Conservation (phyloP, 306 rosid species). For the Vachellia collinsii region DNA sequence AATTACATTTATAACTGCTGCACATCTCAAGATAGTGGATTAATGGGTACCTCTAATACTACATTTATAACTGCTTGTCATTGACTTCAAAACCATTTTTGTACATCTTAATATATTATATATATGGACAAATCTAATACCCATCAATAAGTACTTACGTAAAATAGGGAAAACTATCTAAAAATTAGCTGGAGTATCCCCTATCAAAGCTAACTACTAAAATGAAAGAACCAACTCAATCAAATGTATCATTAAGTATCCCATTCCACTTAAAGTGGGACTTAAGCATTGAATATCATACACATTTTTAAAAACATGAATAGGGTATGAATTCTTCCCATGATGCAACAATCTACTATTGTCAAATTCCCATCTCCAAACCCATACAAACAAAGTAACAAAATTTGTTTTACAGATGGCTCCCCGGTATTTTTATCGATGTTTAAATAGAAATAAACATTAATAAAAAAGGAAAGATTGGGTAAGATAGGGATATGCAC, state of each 20-base stretch:
- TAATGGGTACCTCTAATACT: too few species aligned
- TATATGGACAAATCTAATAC: too few species aligned
- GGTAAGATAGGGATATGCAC: slow-evolving; percentile 19
- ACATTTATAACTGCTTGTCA: slow-evolving; percentile 13
- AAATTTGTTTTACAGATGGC: neutral
- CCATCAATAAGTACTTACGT: too few species aligned
- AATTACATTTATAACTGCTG: too few species aligned
- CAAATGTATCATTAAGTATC: too few species aligned
- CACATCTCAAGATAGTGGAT: too few species aligned
- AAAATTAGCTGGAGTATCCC: too few species aligned
- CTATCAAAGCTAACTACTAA: too few species aligned
- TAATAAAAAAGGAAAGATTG: neutral
- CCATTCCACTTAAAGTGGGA: too few species aligned
- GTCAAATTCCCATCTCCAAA: neutral
- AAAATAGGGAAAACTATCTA: too few species aligned
- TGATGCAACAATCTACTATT: neutral
- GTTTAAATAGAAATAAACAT: neutral
- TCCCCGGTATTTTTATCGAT: neutral
- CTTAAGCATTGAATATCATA: too few species aligned
- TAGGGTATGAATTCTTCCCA: neutral
- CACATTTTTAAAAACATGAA: neutral
- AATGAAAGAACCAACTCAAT: too few species aligned
- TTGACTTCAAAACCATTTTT: neutral
- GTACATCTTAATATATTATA: neutral
- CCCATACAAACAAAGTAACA: neutral